These are phyloP conservation scores for Dactylella cylindrospora DNA, from an alignment of 2,329 filamentous ascomycete genomes.

Conservation along the genomic window DNA sequence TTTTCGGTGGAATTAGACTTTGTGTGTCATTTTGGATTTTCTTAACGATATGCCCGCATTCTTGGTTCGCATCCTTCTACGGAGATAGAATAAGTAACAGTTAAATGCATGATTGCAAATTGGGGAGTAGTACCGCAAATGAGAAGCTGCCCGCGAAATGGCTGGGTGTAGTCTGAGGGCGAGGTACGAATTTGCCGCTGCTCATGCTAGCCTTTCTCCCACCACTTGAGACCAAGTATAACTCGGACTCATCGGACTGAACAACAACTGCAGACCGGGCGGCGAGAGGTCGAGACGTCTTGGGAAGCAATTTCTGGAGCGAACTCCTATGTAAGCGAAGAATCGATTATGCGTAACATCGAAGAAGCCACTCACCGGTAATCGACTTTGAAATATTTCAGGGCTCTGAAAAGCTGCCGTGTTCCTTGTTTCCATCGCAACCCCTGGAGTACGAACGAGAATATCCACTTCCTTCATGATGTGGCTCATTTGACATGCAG, in stretches of 20 bases:
- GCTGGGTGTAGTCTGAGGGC: slow-evolving; percentile 2
- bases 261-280: slow-evolving; percentile 40
- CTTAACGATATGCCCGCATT: slow-evolving; percentile 23
- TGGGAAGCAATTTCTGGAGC: slow-evolving; percentile 34
- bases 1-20: slow-evolving; percentile 20
- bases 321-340: no score
- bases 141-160: slow-evolving; percentile 23
- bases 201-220: slow-evolving; percentile 36
- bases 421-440: slow-evolving; percentile 7
- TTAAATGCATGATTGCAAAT: not conserved
- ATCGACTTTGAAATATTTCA: slow-evolving; percentile 24
- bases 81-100: not conserved
- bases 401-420: slow-evolving; percentile 20
- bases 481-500: slow-evolving; percentile 40
- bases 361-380: slow-evolving; percentile 35
- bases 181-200: slow-evolving; percentile 18
- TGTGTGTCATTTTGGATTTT: slow-evolving; percentile 18
- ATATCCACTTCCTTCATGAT: slow-evolving; percentile 44
- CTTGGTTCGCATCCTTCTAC: slow-evolving; percentile 13
- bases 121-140: slow-evolving; percentile 9
- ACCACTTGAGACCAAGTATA: slow-evolving; percentile 22
- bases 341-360: no score
- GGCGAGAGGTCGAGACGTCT: slow-evolving; percentile 6
- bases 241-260: slow-evolving; percentile 35
- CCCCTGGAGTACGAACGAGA: slow-evolving; percentile 5